Evolutionary conservation across 1,284 basidiomycete species (phyloP).

Genomic region (Malassezia arunalokei): DNA sequence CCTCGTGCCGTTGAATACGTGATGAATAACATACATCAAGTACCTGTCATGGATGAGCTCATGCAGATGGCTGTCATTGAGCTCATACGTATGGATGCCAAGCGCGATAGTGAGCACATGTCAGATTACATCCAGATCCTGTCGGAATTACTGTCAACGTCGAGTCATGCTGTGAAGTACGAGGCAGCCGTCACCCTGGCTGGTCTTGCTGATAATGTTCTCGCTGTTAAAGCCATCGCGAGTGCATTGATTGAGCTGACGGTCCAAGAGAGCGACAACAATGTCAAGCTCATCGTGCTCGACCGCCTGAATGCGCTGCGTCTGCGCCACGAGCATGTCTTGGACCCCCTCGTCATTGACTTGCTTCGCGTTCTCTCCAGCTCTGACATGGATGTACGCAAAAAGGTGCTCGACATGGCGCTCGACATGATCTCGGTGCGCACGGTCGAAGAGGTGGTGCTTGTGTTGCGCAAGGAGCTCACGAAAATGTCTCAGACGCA

Average conservation of each 20-base stretch:
- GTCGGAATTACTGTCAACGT: constrained; percentile 81
- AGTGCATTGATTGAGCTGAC: constrained; percentile 78
- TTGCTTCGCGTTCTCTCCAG: constrained; percentile 80
- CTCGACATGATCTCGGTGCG: constrained; percentile 85
- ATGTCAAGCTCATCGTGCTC: constrained; percentile 95
- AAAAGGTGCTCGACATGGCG: constrained; percentile 80
- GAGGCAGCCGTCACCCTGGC: constrained; percentile 93
- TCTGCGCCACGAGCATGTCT: constrained; percentile 74
- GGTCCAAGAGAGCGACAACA: constrained; percentile 94
- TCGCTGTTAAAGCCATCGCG: constrained; percentile 89
- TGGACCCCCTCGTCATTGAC: constrained; percentile 91
- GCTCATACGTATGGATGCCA: constrained; percentile 80
- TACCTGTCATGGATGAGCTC: constrained; percentile 74
- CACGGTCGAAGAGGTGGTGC: constrained; percentile 93
- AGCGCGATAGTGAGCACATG: constrained; percentile 54
- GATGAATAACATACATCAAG: constrained; percentile 68
- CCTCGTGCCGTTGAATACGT: constrained; percentile 85
- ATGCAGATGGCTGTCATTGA: constrained; percentile 95
- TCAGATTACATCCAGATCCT: constrained; percentile 82
- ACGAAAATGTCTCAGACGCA: constrained; percentile 59
- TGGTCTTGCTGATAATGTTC: constrained; percentile 84
- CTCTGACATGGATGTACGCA: constrained; percentile 89
- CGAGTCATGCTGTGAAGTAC: constrained; percentile 92
- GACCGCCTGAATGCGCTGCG: constrained; percentile 77
- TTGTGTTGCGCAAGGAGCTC: constrained; percentile 97